These are phyloP conservation scores for Ophiosphaerella korrae DNA, from an alignment of 2,329 filamentous ascomycete genomes.

Conservation along the genomic window DNA sequence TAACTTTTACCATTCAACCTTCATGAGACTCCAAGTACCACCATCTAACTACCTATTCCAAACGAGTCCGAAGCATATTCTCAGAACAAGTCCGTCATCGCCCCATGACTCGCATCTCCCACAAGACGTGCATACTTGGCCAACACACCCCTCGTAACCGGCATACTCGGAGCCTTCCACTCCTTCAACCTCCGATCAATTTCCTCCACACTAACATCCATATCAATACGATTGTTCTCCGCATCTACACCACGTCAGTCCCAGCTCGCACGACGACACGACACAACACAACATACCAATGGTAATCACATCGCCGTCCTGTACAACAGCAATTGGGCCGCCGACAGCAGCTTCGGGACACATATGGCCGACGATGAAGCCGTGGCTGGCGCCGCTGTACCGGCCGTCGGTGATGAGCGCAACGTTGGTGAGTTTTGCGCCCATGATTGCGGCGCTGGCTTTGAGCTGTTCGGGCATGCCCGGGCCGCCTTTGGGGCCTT, in stretches of 20 bases:
- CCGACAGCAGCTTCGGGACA: slow-evolving; percentile 88
- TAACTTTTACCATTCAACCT: too few relatives aligned
- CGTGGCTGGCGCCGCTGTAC: slow-evolving; percentile 86
- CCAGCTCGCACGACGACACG: background rate
- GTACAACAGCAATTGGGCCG: slow-evolving; percentile 83
- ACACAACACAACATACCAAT: slow-evolving; percentile 58
- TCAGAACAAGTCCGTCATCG: slow-evolving; percentile 79
- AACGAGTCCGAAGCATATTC: background rate
- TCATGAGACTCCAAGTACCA: background rate
- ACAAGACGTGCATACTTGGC: slow-evolving; percentile 90
- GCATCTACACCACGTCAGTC: slow-evolving; percentile 56
- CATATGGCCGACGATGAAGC: slow-evolving; percentile 93
- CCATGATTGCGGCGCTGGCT: slow-evolving; percentile 89
- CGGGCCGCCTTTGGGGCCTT: slow-evolving; percentile 89
- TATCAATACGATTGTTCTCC: slow-evolving; percentile 71
- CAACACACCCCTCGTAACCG: slow-evolving; percentile 80
- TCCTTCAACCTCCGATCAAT: slow-evolving; percentile 65
- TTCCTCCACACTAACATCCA: slow-evolving; percentile 75
- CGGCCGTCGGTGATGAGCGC: slow-evolving; percentile 91
- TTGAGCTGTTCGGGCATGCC: slow-evolving; percentile 97
- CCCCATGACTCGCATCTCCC: slow-evolving; percentile 88
- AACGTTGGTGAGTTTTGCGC: slow-evolving; percentile 83
- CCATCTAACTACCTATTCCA: background rate
- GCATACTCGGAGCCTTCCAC: slow-evolving; percentile 74
- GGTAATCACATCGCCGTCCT: slow-evolving; percentile 79